Evolutionary conservation across 768 basidiomycete species (phyloP).

Genomic region (Pisolithus marmoratus): DNA sequence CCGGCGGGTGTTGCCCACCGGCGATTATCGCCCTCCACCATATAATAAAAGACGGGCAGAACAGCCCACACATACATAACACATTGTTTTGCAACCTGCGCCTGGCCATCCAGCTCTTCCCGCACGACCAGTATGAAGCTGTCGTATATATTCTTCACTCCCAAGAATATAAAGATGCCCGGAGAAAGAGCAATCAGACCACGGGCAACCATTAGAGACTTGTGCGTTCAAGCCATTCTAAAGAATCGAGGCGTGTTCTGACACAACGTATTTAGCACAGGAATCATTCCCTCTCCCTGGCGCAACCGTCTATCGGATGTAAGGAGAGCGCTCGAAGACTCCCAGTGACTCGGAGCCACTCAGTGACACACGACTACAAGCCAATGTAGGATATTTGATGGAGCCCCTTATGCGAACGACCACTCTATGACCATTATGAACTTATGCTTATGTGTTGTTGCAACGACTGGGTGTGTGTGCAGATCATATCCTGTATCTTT

Average conservation of each 20-base stretch:
- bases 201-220: conserved; percentile 19
- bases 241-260: background rate
- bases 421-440: background rate
- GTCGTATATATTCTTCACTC: conserved; percentile 50
- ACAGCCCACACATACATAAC: background rate
- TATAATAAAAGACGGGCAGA: background rate
- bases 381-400: background rate
- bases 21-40: background rate
- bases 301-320: conserved; percentile 23
- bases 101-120: background rate
- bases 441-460: background rate
- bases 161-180: conserved; percentile 47
- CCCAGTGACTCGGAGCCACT: conserved; percentile 11
- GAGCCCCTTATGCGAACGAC: background rate
- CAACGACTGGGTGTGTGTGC: background rate
- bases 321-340: conserved; percentile 25
- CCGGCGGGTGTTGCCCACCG: background rate
- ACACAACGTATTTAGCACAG: conserved; percentile 6
- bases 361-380: background rate
- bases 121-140: conserved; percentile 22
- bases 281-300: conserved; percentile 27
- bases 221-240: conserved; percentile 13
- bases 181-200: conserved; percentile 28
- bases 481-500: conserved; percentile 17
- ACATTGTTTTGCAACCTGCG: background rate